Evolutionary conservation across 2,329 filamentous ascomycete species (phyloP).

Genomic region (Stagonosporopsis vannaccii): DNA sequence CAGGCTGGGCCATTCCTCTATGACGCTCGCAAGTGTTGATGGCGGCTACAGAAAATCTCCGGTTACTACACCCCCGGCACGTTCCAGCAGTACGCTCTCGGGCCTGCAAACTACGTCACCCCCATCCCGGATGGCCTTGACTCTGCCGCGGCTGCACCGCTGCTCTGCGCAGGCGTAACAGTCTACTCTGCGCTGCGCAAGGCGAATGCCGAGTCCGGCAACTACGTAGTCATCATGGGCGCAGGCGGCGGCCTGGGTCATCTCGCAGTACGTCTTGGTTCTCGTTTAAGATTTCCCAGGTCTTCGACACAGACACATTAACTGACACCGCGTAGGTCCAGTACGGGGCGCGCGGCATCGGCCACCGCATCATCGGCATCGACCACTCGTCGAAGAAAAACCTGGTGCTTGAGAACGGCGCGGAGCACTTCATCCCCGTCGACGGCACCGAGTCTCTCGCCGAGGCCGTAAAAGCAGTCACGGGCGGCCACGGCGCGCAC

Average conservation of each 20-base stretch:
- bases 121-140: constrained; percentile 69
- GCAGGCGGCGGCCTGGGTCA: constrained; percentile 72
- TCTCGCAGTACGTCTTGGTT: constrained; percentile 54
- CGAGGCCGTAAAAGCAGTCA: constrained; percentile 64
- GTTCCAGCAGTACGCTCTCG: constrained; percentile 74
- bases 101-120: constrained; percentile 72
- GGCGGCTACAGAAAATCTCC: constrained; percentile 55
- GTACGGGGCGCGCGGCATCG: constrained; percentile 67
- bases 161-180: constrained; percentile 73
- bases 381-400: constrained; percentile 71
- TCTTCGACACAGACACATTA: no score
- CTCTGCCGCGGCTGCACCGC: constrained; percentile 67
- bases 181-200: constrained; percentile 72
- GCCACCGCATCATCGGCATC: constrained; percentile 69
- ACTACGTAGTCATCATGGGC: constrained; percentile 64
- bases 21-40: background rate
- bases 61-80: constrained; percentile 75
- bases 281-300: no score
- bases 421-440: constrained; percentile 71
- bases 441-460: constrained; percentile 60
- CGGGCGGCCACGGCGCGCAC: constrained; percentile 66
- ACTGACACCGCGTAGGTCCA: constrained; percentile 47
- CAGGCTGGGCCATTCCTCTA: no score
- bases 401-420: constrained; percentile 66
- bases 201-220: constrained; percentile 63